phyloP scores from a whole-genome alignment of 768 basidiomycete species.

The Omphalotus guepiniiformis region DNA sequence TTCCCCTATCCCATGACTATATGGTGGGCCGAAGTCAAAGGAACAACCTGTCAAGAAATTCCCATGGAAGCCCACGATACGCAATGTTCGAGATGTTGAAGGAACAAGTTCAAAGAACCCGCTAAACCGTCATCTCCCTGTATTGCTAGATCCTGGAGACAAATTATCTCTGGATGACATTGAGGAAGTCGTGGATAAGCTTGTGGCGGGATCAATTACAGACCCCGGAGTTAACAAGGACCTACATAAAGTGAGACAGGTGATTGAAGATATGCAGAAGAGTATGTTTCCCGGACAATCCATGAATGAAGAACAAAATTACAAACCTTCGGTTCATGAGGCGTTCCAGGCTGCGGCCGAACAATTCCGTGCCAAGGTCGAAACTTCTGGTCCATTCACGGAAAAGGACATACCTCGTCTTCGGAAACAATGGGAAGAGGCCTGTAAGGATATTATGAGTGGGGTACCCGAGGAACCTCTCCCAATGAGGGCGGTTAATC shows the following conservation, averaged over 20 bases:
- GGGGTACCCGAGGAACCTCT: conserved; percentile 18
- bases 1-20: background rate
- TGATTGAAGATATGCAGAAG: background rate
- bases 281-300: too few relatives aligned
- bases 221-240: background rate
- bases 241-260: conserved; percentile 1
- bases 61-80: background rate
- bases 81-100: background rate
- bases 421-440: conserved; percentile 10
- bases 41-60: background rate
- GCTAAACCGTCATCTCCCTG: conserved; percentile 3
- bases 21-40: background rate
- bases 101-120: background rate
- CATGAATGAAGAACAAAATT: background rate
- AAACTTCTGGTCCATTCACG: background rate
- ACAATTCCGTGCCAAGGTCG: background rate
- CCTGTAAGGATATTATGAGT: conserved; percentile 14
- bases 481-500: conserved; percentile 26
- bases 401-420: conserved; percentile 1
- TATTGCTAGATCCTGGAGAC: conserved; percentile 4
- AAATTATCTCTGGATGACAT: conserved; percentile 4
- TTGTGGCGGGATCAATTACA: background rate
- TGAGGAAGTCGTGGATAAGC: background rate
- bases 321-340: too few relatives aligned
- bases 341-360: background rate